These are phyloP conservation scores for Aspergillus melleus DNA, from an alignment of 2,329 filamentous ascomycete genomes.

Conservation along the genomic window DNA sequence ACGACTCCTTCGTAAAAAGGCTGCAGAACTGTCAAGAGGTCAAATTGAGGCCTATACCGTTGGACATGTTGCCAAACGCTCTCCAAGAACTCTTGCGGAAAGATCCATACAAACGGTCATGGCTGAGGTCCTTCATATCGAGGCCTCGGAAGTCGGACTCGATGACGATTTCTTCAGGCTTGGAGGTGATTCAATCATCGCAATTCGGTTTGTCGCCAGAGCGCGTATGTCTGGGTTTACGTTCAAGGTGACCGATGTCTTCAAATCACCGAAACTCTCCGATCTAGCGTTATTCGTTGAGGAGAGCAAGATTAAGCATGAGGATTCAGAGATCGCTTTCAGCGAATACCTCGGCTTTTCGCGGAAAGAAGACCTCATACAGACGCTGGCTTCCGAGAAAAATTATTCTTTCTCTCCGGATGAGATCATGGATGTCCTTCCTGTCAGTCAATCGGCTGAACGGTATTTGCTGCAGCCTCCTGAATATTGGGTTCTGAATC, in stretches of 20 bases:
- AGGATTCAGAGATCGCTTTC: background rate
- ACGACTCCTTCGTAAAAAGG: slow-evolving; percentile 1
- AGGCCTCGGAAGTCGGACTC: background rate
- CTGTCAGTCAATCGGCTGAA: background rate
- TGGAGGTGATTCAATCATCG: background rate
- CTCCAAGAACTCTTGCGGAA: background rate
- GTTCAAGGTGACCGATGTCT: background rate
- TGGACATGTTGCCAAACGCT: background rate
- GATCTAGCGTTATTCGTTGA: background rate
- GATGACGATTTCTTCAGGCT: background rate
- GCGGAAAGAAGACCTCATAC: background rate
- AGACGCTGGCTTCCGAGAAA: background rate
- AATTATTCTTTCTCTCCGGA: background rate
- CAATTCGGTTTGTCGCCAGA: background rate
- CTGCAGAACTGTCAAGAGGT: background rate
- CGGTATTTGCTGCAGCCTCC: background rate
- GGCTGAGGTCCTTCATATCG: background rate
- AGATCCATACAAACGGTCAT: background rate
- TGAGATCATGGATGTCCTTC: background rate
- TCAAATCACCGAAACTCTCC: background rate
- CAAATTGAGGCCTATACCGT: background rate
- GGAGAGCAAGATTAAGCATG: background rate
- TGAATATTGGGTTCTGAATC: background rate
- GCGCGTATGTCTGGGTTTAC: background rate
- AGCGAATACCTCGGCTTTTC: background rate